Evolutionary conservation across 768 basidiomycete genomes (phyloP).

Genomic region (Lentinula sp.): DNA sequence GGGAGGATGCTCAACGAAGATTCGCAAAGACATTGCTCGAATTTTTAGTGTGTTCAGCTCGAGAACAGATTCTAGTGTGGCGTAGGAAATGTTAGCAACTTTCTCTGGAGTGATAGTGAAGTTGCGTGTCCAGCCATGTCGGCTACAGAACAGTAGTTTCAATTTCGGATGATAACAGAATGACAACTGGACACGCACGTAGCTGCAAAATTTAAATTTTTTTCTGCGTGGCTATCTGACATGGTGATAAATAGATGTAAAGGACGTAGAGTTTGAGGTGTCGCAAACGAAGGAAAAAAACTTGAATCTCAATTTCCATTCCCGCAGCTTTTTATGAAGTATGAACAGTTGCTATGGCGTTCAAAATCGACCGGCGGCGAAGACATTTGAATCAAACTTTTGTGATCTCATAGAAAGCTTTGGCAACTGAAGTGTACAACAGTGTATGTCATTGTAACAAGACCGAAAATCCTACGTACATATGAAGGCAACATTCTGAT

Average conservation of each 20-base stretch:
- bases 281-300: not conserved
- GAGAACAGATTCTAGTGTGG: slow-evolving; percentile 17
- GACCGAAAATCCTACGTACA: not conserved
- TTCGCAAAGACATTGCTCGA: slow-evolving; percentile 15
- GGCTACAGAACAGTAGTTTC: slow-evolving; percentile 5
- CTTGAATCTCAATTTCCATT: not conserved
- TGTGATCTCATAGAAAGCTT: not conserved
- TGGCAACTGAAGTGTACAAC: not conserved
- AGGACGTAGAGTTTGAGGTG: not conserved
- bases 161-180: not conserved
- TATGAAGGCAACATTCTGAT: not conserved
- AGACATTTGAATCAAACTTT: not conserved
- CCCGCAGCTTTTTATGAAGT: not conserved
- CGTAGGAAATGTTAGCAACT: slow-evolving; percentile 15
- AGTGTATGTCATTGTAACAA: not conserved
- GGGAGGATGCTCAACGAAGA: slow-evolving; percentile 19
- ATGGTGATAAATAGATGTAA: not conserved
- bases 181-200: not conserved
- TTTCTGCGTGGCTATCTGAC: slow-evolving; percentile 3
- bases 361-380: not conserved
- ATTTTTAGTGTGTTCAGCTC: slow-evolving; percentile 19
- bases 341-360: not conserved
- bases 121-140: slow-evolving; percentile 19
- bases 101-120: slow-evolving; percentile 17
- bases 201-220: slow-evolving; percentile 8